Evolutionary conservation across 345 rosid genomes (phyloP).

Genomic region (Heritiera littoralis): DNA sequence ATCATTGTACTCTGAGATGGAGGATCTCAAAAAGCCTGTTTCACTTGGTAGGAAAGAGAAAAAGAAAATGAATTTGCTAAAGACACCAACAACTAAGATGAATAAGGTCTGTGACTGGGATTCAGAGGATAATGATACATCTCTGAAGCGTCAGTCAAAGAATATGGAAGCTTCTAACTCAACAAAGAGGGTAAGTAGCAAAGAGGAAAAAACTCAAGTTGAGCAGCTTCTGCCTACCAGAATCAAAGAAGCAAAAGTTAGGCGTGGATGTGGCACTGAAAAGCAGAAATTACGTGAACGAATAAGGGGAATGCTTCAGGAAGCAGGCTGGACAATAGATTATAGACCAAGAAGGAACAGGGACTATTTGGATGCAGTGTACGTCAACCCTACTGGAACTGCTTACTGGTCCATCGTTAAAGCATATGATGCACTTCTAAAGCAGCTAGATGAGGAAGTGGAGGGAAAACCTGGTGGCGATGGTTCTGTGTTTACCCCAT

Average conservation of each 20-base stretch:
- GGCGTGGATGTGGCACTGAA: slow-evolving; percentile 89
- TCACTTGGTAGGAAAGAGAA: slow-evolving; percentile 40
- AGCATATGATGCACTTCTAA: slow-evolving; percentile 88
- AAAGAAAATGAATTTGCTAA: slow-evolving; percentile 37
- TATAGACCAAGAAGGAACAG: slow-evolving; percentile 87
- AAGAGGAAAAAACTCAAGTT: slow-evolving; percentile 44
- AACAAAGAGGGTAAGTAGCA: slow-evolving; percentile 33
- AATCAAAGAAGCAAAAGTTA: slow-evolving; percentile 56
- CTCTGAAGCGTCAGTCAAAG: slow-evolving; percentile 41
- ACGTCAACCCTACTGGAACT: slow-evolving; percentile 83
- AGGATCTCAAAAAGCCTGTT: slow-evolving; percentile 42
- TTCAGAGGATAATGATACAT: slow-evolving; percentile 53
- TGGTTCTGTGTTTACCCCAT: slow-evolving; percentile 54
- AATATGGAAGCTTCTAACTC: slow-evolving; percentile 37
- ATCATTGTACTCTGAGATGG: slow-evolving; percentile 39
- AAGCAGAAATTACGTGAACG: slow-evolving; percentile 88
- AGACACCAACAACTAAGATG: slow-evolving; percentile 39
- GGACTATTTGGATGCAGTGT: slow-evolving; percentile 87
- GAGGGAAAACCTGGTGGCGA: slow-evolving; percentile 40
- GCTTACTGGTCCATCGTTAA: slow-evolving; percentile 93
- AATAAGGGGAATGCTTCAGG: slow-evolving; percentile 79
- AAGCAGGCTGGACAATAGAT: slow-evolving; percentile 92
- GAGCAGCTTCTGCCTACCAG: slow-evolving; percentile 38
- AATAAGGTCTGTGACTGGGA: slow-evolving; percentile 44
- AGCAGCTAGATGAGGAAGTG: slow-evolving; percentile 57